Evolutionary conservation across 2,329 filamentous ascomycete genomes (phyloP).

Genomic region (Rhytidhysteron rufulum): DNA sequence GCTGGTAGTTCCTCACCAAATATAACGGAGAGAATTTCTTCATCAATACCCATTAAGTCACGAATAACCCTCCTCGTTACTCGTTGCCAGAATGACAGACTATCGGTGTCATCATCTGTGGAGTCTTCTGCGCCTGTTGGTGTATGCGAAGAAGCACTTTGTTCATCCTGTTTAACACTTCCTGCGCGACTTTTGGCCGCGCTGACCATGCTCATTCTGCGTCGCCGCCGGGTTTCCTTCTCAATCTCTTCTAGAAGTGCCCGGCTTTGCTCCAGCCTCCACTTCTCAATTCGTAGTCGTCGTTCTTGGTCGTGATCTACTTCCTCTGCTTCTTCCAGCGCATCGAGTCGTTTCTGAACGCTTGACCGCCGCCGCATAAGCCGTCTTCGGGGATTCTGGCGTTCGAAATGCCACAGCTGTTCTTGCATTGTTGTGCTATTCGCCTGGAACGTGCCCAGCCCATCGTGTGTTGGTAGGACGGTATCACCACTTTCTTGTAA

Average conservation of each 20-base stretch:
- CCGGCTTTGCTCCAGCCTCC: slow-evolving; percentile 86
- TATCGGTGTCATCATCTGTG: slow-evolving; percentile 42
- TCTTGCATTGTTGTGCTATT: slow-evolving; percentile 66
- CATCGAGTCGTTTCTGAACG: slow-evolving; percentile 55
- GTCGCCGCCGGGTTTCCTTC: slow-evolving; percentile 68
- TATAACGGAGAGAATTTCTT: slow-evolving; percentile 76
- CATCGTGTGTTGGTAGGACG: slow-evolving; percentile 88
- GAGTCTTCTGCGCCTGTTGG: slow-evolving; percentile 7
- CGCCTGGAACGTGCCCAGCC: slow-evolving; percentile 76
- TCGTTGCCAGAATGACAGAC: slow-evolving; percentile 71
- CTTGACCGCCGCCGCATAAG: slow-evolving; percentile 52
- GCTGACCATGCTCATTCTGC: slow-evolving; percentile 60
- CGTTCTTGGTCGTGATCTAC: slow-evolving; percentile 65
- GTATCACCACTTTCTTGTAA: slow-evolving; percentile 58
- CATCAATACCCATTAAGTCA: slow-evolving; percentile 88
- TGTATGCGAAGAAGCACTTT: slow-evolving; percentile 3
- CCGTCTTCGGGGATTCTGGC: slow-evolving; percentile 66
- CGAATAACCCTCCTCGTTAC: slow-evolving; percentile 83
- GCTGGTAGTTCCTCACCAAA: slow-evolving; percentile 73
- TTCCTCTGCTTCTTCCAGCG: slow-evolving; percentile 48
- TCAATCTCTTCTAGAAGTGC: slow-evolving; percentile 85
- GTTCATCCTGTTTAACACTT: slow-evolving; percentile 12
- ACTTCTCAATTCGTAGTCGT: slow-evolving; percentile 80
- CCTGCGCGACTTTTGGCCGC: slow-evolving; percentile 31
- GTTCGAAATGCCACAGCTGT: slow-evolving; percentile 84